Percentiles rank a stretch among this genome's conserved stretches.
These are phyloP conservation scores for Clitoria ternatea DNA, from an alignment of 306 rosid species.

Conservation along the genomic window DNA sequence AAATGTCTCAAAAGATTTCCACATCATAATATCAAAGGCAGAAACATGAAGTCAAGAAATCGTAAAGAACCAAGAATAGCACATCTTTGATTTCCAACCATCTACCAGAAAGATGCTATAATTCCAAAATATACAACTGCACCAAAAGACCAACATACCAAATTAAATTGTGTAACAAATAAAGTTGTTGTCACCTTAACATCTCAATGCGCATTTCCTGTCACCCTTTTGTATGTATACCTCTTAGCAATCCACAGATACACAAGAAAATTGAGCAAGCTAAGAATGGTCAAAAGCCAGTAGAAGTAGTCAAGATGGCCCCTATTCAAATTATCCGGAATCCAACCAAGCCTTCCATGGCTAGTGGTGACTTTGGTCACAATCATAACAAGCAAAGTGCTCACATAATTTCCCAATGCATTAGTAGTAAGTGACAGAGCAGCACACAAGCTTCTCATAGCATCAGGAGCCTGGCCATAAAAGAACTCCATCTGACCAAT, in stretches of 20 bases:
- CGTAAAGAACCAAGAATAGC: not conserved
- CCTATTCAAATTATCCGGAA: conserved; percentile 57
- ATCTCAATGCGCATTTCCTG: conserved; percentile 16
- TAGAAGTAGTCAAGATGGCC: conserved; percentile 79
- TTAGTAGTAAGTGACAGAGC: conserved; percentile 62
- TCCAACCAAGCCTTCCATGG: conserved; percentile 67
- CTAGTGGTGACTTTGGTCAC: conserved; percentile 51
- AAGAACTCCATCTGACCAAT: conserved; percentile 69
- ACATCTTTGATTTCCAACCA: not conserved
- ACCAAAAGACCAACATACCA: not conserved
- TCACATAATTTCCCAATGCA: conserved; percentile 63
- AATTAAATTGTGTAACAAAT: not conserved
- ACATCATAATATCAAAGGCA: not conserved
- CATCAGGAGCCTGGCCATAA: conserved; percentile 71
- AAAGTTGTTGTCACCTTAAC: not conserved
- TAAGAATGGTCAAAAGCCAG: conserved; percentile 60
- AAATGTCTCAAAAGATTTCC: not conserved
- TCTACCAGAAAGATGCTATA: not conserved
- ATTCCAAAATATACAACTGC: not conserved
- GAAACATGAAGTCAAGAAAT: not conserved
- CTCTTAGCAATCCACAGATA: conserved; percentile 52
- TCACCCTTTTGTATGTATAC: conserved; percentile 52
- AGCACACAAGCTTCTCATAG: conserved; percentile 73
- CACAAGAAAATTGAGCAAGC: conserved; percentile 48
- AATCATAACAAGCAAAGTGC: conserved; percentile 55